Percentiles rank a stretch among this genome's conserved stretches.
These are phyloP conservation scores for Gynostemma pentaphyllum DNA, from an alignment of 306 rosid species.

Conservation along the genomic window DNA sequence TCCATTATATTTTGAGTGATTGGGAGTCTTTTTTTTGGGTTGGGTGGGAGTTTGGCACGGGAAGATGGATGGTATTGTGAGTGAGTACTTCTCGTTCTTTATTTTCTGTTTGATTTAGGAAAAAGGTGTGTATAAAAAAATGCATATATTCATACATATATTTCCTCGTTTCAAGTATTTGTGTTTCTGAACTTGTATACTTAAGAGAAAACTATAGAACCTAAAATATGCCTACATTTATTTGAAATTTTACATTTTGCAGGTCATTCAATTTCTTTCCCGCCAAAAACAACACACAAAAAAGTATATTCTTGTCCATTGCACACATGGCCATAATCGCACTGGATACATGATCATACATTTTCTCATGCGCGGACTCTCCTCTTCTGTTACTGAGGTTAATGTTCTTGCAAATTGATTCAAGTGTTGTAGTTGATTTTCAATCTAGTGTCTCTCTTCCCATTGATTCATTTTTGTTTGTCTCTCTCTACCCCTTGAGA, in stretches of 20 bases:
- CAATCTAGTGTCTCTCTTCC: neutral
- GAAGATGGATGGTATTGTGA: too few species aligned
- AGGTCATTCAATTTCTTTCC: constrained; percentile 70
- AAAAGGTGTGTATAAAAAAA: neutral
- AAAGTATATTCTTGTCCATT: constrained; percentile 90
- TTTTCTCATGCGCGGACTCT: constrained; percentile 72
- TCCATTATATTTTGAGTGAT: neutral
- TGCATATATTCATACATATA: neutral
- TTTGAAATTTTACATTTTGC: constrained; percentile 20
- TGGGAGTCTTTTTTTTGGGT: neutral
- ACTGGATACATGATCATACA: constrained; percentile 94
- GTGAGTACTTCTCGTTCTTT: too few species aligned
- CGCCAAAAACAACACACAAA: constrained; percentile 88
- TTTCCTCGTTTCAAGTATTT: neutral
- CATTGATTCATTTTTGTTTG: neutral
- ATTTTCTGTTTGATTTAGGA: neutral
- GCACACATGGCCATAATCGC: constrained; percentile 98
- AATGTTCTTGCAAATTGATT: constrained; percentile 13
- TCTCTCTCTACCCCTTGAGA: constrained; percentile 7
- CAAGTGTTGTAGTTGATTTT: constrained; percentile 3
- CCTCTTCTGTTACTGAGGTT: constrained; percentile 79
- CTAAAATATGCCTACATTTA: neutral
- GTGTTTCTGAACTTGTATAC: neutral
- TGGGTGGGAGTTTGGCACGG: too few species aligned
- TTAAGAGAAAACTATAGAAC: neutral